phyloP scores from a whole-genome alignment of 768 basidiomycete genomes.

The Tremella mesenterica region DNA sequence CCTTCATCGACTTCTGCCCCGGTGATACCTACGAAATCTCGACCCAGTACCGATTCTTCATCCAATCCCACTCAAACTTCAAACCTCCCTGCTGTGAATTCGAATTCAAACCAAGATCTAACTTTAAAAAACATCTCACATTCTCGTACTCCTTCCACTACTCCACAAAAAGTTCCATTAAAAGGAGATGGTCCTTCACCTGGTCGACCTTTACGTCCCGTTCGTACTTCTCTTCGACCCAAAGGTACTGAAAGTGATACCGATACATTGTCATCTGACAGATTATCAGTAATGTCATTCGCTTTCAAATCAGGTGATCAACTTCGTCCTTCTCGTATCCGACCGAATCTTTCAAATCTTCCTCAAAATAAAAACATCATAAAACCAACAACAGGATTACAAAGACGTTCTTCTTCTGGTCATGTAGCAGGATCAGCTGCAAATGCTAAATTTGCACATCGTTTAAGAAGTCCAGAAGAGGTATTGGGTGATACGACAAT shows the following conservation, averaged over 20 bases:
- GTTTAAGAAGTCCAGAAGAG: conserved; percentile 60
- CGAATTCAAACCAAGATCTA: not conserved
- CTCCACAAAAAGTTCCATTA: conserved; percentile 41
- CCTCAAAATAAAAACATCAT: conserved; percentile 30
- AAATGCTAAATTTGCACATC: conserved; percentile 84
- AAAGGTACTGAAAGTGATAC: conserved; percentile 64
- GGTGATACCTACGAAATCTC: not conserved
- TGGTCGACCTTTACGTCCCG: conserved; percentile 54
- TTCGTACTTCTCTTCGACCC: no score
- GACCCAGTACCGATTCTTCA: not conserved
- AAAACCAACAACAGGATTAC: conserved; percentile 19
- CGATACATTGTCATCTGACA: conserved; percentile 31
- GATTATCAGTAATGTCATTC: conserved; percentile 39
- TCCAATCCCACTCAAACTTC: not conserved
- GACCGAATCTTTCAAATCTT: not conserved
- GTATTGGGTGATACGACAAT: conserved; percentile 4
- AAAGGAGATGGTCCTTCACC: conserved; percentile 60
- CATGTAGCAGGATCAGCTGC: conserved; percentile 21
- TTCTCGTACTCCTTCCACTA: not conserved
- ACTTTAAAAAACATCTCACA: not conserved
- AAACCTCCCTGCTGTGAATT: not conserved
- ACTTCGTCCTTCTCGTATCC: conserved; percentile 14
- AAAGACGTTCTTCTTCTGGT: conserved; percentile 8
- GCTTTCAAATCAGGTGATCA: conserved; percentile 34
- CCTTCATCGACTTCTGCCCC: no score